Conservation (phyloP, 75 land plant genomes). For the Pinus taeda region DNA sequence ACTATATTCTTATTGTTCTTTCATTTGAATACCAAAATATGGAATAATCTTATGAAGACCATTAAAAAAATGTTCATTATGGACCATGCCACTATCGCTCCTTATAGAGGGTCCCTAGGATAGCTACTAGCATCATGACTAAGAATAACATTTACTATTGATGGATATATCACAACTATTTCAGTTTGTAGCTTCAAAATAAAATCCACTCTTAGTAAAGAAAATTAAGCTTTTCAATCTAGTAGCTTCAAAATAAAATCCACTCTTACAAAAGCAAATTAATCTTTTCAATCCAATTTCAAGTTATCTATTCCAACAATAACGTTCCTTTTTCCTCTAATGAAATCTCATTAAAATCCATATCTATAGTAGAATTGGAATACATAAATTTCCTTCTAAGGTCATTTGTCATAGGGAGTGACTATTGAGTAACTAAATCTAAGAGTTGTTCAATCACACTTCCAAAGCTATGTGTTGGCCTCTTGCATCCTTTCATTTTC, state of each 20-base stretch:
- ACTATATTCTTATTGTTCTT: constrained; percentile 59
- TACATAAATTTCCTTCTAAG: constrained; percentile 1
- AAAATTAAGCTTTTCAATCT: constrained; percentile 33
- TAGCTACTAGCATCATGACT: constrained; percentile 75
- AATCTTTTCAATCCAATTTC: constrained; percentile 20
- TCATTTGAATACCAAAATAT: constrained; percentile 35
- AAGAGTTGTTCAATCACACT: constrained; percentile 87
- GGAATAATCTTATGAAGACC: constrained; percentile 83
- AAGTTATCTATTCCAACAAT: constrained; percentile 37
- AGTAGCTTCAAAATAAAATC: constrained; percentile 83
- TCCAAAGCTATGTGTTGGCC: constrained; percentile 79
- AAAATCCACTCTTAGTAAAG: constrained; percentile 78
- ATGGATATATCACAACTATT: constrained; percentile 76
- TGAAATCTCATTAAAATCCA: constrained; percentile 72
- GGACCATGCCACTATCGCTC: constrained; percentile 20
- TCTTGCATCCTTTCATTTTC: constrained; percentile 61
- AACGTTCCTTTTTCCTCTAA: constrained; percentile 77
- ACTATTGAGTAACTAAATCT: constrained; percentile 60
- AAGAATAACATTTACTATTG: constrained; percentile 74
- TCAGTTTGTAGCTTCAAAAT: constrained; percentile 85
- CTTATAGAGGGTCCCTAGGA: background rate
- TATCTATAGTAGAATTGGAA: constrained; percentile 35
- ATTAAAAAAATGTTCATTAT: constrained; percentile 79
- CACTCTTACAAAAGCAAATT: constrained; percentile 71
- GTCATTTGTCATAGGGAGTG: constrained; percentile 46